Evolutionary conservation across 2,329 filamentous ascomycete genomes (phyloP), one percentile per base, ranked within the genome.

Genomic region (Fusarium fujikuroi): DNA sequence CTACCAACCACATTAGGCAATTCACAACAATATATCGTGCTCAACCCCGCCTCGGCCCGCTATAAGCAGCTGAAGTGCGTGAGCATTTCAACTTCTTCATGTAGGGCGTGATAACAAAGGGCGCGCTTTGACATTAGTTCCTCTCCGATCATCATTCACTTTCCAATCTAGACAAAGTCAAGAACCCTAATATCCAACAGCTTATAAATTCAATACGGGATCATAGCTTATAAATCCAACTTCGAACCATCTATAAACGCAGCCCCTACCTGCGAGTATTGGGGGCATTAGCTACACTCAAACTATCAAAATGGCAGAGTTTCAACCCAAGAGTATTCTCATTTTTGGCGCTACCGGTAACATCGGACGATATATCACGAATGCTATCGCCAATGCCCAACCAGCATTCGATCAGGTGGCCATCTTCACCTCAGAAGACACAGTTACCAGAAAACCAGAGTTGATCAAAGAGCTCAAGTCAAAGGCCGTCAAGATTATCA

Each of bases 281-380:
- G 12, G 21, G 11, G 16, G 9, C 37, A 42, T 23, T 7, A 25
- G 23, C 15, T 28, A 34, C 4, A 15, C 9, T 16, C 2, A 8
- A 18, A 18, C 8, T 3, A 15, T 16, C n/a, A 74, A 53, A 40
- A 77, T 77, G 76, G 30, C 71, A 25, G 60, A 69, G 5, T 75
- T 75, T 21, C 44, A 77, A 30, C 62, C 76, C 2, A 61, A 61
- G 21, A 77, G 60, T 14, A 66, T 78, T 19, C 69, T 78, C n/a
- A 65, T 77, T 7, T 75, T 85, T 23, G 84, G 84, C 14, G 84
- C 82, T 19, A 85, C 83, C 3, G 84, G 84, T 52, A 79, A 77
- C 36, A 85, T 85, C 40, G 84, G 84, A 21, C 73, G 78, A 53
- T 83, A 83, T 76, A 85, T 85, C 60, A 82, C 82, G 9, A 74